Conservation (phyloP, 208 protist genomes). For the Crithidia expoeki region DNA sequence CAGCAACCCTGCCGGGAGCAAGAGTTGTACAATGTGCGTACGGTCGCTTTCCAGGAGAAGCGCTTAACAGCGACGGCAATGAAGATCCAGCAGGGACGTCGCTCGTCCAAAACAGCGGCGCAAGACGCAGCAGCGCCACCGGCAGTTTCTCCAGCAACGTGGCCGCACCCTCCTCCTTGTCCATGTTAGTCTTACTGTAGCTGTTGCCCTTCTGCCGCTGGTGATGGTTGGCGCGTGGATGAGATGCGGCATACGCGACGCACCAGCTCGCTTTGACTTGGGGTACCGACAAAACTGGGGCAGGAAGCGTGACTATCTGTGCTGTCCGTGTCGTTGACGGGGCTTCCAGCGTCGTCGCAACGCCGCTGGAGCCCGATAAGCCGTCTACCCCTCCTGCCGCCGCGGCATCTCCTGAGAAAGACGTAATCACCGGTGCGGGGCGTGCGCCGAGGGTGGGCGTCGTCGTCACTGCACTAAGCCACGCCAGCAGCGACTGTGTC, state of each 20-base stretch:
- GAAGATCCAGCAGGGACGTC: background rate
- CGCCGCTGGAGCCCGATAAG: constrained; percentile 20
- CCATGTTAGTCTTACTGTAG: background rate
- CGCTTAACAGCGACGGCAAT: background rate
- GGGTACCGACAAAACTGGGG: constrained; percentile 31
- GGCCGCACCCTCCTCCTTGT: constrained; percentile 7
- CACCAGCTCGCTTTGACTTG: constrained; percentile 23
- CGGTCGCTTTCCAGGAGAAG: too few species aligned
- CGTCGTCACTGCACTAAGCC: constrained; percentile 74
- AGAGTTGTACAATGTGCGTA: too few species aligned
- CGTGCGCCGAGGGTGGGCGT: constrained; percentile 43
- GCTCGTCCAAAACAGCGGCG: constrained; percentile 28
- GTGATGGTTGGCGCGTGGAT: too few species aligned
- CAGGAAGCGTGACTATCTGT: constrained; percentile 41
- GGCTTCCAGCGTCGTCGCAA: constrained; percentile 20
- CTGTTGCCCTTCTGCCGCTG: too few species aligned
- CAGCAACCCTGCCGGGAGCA: too few species aligned
- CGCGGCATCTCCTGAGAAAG: background rate
- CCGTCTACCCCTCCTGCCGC: constrained; percentile 3
- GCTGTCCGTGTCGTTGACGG: constrained; percentile 45
- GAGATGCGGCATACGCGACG: constrained; percentile 1
- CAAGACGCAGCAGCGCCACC: constrained; percentile 28
- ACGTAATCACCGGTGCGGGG: constrained; percentile 31
- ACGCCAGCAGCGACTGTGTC: constrained; percentile 48
- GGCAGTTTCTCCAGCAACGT: constrained; percentile 19